These are phyloP conservation scores for Lactarius hatsudake DNA, from an alignment of 768 basidiomycete species.

Conservation along the genomic window DNA sequence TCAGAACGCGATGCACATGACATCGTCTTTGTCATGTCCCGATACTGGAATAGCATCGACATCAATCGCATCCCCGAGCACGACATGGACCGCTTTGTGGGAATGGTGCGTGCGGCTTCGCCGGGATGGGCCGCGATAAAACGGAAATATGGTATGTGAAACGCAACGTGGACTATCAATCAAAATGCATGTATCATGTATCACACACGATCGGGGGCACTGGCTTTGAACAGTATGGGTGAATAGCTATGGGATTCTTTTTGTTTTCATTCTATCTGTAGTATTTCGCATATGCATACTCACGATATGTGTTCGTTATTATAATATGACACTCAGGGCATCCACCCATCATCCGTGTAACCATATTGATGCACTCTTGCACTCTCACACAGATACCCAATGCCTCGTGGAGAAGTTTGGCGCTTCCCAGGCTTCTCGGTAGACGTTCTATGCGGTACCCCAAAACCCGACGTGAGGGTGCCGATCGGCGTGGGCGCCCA, in stretches of 20 bases:
- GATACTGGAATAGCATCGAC: constrained; percentile 80
- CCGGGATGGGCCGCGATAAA: constrained; percentile 74
- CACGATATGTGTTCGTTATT: constrained; percentile 16
- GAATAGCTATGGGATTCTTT: neutral
- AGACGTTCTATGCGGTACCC: constrained; percentile 20
- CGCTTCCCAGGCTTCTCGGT: constrained; percentile 15
- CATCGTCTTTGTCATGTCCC: constrained; percentile 64
- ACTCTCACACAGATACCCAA: constrained; percentile 6
- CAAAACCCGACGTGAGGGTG: constrained; percentile 24
- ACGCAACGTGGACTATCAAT: constrained; percentile 20
- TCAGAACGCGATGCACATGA: constrained; percentile 75
- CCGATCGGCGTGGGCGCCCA: constrained; percentile 20
- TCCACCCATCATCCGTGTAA: constrained; percentile 12
- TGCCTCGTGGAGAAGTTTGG: constrained; percentile 16
- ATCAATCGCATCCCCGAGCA: constrained; percentile 83
- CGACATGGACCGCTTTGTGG: constrained; percentile 78
- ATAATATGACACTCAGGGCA: constrained; percentile 6
- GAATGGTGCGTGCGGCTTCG: constrained; percentile 54
- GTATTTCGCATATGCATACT: constrained; percentile 12
- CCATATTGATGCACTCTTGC: neutral
- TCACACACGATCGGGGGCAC: constrained; percentile 16
- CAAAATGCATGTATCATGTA: constrained; percentile 14
- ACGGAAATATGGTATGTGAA: constrained; percentile 65
- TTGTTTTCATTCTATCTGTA: constrained; percentile 2
- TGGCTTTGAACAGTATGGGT: constrained; percentile 12